Conservation (phyloP, 768 basidiomycete species). For the Podaxis carcinomalis region DNA sequence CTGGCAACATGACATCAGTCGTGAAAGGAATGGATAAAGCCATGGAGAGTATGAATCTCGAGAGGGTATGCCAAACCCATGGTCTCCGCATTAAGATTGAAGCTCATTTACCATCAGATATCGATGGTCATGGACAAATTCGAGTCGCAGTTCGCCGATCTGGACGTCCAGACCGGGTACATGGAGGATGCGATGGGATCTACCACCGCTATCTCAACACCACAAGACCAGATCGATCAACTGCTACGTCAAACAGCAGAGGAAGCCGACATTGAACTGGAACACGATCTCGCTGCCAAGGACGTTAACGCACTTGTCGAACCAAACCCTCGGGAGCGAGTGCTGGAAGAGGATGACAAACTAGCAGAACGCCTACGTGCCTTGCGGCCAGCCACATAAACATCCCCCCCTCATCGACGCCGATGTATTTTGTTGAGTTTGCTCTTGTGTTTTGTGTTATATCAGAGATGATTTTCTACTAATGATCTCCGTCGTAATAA, state of each 20-base stretch:
- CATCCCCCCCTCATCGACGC: not conserved
- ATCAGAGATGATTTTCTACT: not conserved
- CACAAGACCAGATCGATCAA: slow-evolving; percentile 94
- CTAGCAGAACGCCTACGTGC: slow-evolving; percentile 88
- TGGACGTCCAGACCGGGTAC: slow-evolving; percentile 96
- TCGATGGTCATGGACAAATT: slow-evolving; percentile 99
- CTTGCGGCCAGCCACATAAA: slow-evolving; percentile 69
- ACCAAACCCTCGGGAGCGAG: slow-evolving; percentile 39
- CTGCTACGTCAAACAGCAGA: slow-evolving; percentile 94
- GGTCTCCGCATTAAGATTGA: not conserved
- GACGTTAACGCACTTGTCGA: slow-evolving; percentile 59
- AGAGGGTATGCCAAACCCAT: slow-evolving; percentile 51
- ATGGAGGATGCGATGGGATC: slow-evolving; percentile 97
- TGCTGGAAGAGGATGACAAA: slow-evolving; percentile 74
- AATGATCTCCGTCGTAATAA: not conserved
- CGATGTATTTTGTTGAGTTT: slow-evolving; percentile 2
- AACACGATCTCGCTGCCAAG: slow-evolving; percentile 80
- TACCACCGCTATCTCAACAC: slow-evolving; percentile 89
- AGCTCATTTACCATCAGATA: slow-evolving; percentile 51
- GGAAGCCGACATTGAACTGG: slow-evolving; percentile 92
- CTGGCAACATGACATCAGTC: slow-evolving; percentile 94
- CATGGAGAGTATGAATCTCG: slow-evolving; percentile 99
- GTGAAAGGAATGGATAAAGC: slow-evolving; percentile 98
- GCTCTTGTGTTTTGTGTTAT: not conserved
- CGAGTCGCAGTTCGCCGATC: slow-evolving; percentile 91